Evolutionary conservation across 805 yeast species (phyloP), one percentile per base, ranked within the genome.

Genomic region (Metschnikowia santaceciliae): DNA sequence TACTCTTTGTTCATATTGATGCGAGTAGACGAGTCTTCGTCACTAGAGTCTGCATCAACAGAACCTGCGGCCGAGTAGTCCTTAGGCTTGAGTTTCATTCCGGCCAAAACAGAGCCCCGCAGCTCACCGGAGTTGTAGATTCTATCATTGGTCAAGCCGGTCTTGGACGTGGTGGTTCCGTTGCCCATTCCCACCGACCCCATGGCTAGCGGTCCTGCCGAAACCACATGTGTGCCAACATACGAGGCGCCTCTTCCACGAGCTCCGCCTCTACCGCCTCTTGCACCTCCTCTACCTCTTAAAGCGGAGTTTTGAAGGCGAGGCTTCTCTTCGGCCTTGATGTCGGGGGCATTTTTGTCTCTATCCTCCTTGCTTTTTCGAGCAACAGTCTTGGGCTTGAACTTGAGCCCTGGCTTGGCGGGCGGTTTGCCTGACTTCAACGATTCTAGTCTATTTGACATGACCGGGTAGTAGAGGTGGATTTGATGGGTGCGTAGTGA

Each of bases 341-440:
- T 78, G 6, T 57, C 62, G 4, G 90, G 90, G 0, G 90, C 91
- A 49, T 81, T 79, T 26, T 87, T 83, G 20, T 83, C 96, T 65
- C 96, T 75, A 59, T 90, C 96, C 58, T 88, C 91, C 58, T 88
- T 85, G 10, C 90, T 72, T 64, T 89, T 82, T 68, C 97, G 76
- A 0, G 90, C 90, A 40, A 91, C 96, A 2, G 77, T 84, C 66
- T 91, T 91, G 2, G 97, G 97, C 66, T 84, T 83, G 69, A 91
- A 91, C 66, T 86, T 85, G 53, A 86, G 70, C 2, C 81, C 74
- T 6, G 88, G 79, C 59, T 81, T 80, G 2, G 70, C 61, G 17
- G 56, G 55, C 39, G 63, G 58, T 53, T 70, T 70, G 51, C 66
- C 65, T 14, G 72, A 61, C 52, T 65, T 70, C 57, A 74, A 63